Base-by-base conservation (phyloP, 139 green algal genomes). In the Chlorella sp. region DNA sequence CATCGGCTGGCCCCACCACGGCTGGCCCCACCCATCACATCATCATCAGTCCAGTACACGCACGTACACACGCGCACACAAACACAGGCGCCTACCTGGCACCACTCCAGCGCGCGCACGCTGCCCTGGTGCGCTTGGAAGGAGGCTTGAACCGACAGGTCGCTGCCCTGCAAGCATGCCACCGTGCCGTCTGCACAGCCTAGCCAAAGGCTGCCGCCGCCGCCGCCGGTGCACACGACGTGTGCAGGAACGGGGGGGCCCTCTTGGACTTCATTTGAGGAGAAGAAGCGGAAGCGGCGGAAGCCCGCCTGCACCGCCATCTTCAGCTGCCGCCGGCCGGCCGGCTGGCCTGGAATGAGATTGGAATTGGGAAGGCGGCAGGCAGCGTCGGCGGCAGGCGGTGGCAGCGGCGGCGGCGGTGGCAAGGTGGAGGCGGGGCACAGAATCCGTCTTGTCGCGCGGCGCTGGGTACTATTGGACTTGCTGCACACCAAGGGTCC, bases 151-250 rank as follows among this genome's bases (percentile, higher is more conserved):
- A 88, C 60, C 89, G 83, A 93, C 42, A 57, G 94, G 90, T 92
- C 89, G 92, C 24, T 90, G 37, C 15, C 91, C 39, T 30, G 39
- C 81, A 78, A 94, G 91, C 69, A 94, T 60, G 78, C 94, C 91
- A 95, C 91, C 19, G 48, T 88, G 36, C 94, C 96, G 34, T 94
- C 94, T 81, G 94, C 91, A 18, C 92, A 96, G 3, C 93, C 96
- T 15, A 96, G 92, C 88, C 91, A 95, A 0, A 97, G 34, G 48
- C 34, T 69, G 77, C 76, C 61, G 76, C 40, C 86, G 37, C 77
- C 73, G 0, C 18, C 37, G 34, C 48, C 39, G 22, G n/a, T 69
- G 86, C 86, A 90, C 18, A 77, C 21, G 19, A 90, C 86, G 39
- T 90, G 48, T 24, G 57, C 26, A 36, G 86, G 86, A 0, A 39